These are phyloP conservation scores for Ganoderma sinense DNA, from an alignment of 1,284 basidiomycete species.

Conservation along the genomic window DNA sequence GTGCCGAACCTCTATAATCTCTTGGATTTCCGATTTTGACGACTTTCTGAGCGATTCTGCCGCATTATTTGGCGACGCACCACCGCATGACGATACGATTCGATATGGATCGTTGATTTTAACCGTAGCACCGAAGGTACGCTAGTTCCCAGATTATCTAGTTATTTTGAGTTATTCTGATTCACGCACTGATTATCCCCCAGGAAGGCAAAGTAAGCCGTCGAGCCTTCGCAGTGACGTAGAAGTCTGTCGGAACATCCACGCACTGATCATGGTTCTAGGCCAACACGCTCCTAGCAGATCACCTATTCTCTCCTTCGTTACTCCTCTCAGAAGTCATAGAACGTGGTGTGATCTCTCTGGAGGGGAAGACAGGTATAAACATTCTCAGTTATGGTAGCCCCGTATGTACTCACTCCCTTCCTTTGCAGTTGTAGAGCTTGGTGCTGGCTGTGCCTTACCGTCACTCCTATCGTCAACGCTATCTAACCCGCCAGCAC, in stretches of 20 bases:
- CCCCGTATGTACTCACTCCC: too few species aligned
- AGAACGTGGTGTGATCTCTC: constrained; percentile 57
- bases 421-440: constrained; percentile 61
- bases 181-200: too few species aligned
- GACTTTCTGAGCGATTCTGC: constrained; percentile 27
- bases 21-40: constrained; percentile 15
- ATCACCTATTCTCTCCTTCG: constrained; percentile 75
- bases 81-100: constrained; percentile 21
- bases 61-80: constrained; percentile 23
- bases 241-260: too few species aligned
- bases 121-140: constrained; percentile 29
- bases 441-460: constrained; percentile 71
- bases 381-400: too few species aligned
- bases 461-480: constrained; percentile 68
- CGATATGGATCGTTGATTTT: constrained; percentile 26
- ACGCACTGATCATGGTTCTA: too few species aligned
- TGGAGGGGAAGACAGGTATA: constrained; percentile 48
- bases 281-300: constrained; percentile 75
- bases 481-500: constrained; percentile 49
- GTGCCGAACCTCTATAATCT: too few species aligned
- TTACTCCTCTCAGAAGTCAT: constrained; percentile 71
- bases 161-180: too few species aligned
- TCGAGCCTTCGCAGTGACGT: too few species aligned
- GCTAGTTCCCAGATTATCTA: too few species aligned
- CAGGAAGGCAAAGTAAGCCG: constrained; percentile 65